A percentile compares a stretch with the other conserved stretches of the same genome.
phyloP scores from a whole-genome alignment of 139 green algal genomes.

The Micractinium sp. region DNA sequence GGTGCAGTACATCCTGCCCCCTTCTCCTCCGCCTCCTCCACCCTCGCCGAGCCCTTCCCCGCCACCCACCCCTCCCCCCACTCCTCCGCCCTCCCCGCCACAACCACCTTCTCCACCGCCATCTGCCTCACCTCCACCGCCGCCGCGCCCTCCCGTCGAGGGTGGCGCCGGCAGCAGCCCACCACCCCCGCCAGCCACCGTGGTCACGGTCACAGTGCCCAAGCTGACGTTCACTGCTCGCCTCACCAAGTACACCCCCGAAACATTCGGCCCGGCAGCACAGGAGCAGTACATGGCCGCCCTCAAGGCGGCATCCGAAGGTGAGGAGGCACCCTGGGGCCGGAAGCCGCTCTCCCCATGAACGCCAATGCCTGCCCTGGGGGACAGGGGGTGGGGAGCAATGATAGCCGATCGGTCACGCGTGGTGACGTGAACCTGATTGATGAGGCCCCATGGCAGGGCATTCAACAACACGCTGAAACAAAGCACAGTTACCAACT shows the following conservation, averaged over 20 bases:
- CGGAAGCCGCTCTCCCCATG: too few species aligned
- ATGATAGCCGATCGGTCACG: not conserved
- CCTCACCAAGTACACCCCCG: not conserved
- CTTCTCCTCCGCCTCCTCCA: too few species aligned
- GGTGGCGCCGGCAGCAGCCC: too few species aligned
- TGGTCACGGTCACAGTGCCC: not conserved
- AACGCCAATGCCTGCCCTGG: not conserved
- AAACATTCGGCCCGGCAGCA: not conserved
- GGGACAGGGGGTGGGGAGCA: not conserved
- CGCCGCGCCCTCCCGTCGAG: too few species aligned
- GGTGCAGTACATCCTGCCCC: too few species aligned
- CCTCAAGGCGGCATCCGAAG: not conserved
- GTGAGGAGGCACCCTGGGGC: not conserved
- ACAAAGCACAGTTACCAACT: not conserved
- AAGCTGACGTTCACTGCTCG: not conserved
- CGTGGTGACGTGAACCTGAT: not conserved
- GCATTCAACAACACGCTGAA: too few species aligned
- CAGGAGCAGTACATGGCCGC: not conserved
- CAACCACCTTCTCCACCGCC: too few species aligned
- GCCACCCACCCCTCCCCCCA: too few species aligned
- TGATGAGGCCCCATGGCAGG: not conserved
- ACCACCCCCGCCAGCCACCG: too few species aligned
- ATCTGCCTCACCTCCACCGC: too few species aligned
- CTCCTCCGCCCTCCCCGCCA: too few species aligned
- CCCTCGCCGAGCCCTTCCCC: too few species aligned